These are phyloP conservation scores for Suhomyces taliae DNA, from an alignment of 1,139 yeast genomes.

Conservation along the genomic window DNA sequence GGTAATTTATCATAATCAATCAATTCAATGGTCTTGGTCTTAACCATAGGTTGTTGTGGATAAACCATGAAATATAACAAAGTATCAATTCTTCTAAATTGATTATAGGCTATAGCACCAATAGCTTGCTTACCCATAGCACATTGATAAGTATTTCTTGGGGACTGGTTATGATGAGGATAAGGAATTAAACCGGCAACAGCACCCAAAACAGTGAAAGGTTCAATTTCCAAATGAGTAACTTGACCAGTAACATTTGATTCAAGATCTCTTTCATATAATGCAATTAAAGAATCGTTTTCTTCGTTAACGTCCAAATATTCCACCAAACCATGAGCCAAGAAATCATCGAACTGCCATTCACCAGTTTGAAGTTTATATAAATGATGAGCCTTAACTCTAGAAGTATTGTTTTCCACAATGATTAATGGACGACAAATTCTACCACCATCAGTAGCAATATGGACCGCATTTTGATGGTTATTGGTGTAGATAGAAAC, in stretches of 20 bases:
- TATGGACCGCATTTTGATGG: conserved; percentile 91
- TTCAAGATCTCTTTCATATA: conserved; percentile 64
- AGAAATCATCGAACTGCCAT: conserved; percentile 86
- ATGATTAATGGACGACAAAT: conserved; percentile 95
- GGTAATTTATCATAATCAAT: conserved; percentile 95
- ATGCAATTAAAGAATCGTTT: conserved; percentile 89
- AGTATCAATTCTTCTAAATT: conserved; percentile 93
- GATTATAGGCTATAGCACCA: conserved; percentile 98
- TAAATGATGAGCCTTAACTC: conserved; percentile 72
- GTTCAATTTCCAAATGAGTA: conserved; percentile 95
- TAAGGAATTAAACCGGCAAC: conserved; percentile 99
- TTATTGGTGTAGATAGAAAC: conserved; percentile 87
- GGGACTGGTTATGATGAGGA: conserved; percentile 99
- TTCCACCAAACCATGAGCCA: conserved; percentile 84
- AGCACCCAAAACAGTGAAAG: conserved; percentile 94
- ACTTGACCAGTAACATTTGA: conserved; percentile 37
- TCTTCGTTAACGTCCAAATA: conserved; percentile 97
- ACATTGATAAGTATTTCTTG: conserved; percentile 98
- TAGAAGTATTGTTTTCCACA: conserved; percentile 69
- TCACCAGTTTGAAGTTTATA: conserved; percentile 60
- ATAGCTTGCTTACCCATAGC: conserved; percentile 99
- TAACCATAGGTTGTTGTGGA: conserved; percentile 99
- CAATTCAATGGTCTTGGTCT: conserved; percentile 92
- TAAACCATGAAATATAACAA: conserved; percentile 91
- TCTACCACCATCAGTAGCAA: conserved; percentile 98